Conservation (phyloP, 2,329 filamentous ascomycete species). For the Madurella fahalii region DNA sequence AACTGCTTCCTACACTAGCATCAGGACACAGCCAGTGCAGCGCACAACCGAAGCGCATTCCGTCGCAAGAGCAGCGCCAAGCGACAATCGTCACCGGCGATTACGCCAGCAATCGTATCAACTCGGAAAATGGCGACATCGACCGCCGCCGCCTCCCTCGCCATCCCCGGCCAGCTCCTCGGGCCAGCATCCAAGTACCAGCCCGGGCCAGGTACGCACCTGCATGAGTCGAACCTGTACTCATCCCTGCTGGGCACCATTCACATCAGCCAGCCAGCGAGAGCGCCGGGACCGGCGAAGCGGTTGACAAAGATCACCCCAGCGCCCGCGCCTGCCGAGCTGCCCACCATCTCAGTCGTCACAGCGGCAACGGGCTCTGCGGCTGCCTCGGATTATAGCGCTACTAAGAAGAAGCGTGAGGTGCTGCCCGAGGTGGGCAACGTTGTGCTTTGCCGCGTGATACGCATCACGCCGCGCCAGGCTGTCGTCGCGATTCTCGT, state of each 20-base stretch:
- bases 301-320: conserved; percentile 55
- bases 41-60: too few relatives aligned
- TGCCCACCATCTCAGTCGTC: conserved; percentile 53
- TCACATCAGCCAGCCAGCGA: conserved; percentile 47
- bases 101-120: background rate
- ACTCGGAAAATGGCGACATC: conserved; percentile 18
- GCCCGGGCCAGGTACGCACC: conserved; percentile 79
- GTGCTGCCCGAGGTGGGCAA: conserved; percentile 78
- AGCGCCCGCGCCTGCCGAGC: conserved; percentile 36
- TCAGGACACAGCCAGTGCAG: background rate
- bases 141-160: conserved; percentile 46
- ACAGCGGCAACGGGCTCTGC: conserved; percentile 36
- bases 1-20: background rate
- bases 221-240: conserved; percentile 69
- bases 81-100: too few relatives aligned
- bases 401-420: conserved; percentile 51
- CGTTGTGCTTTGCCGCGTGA: conserved; percentile 78
- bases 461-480: conserved; percentile 78
- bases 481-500: conserved; percentile 83
- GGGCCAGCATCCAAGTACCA: conserved; percentile 63
- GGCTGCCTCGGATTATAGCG: conserved; percentile 8
- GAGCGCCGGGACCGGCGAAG: conserved; percentile 49
- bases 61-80: too few relatives aligned
- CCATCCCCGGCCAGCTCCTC: conserved; percentile 78
- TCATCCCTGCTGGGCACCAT: conserved; percentile 79